These are phyloP conservation scores for Suhomyces sp. DNA, from an alignment of 805 yeast species.

Conservation along the genomic window DNA sequence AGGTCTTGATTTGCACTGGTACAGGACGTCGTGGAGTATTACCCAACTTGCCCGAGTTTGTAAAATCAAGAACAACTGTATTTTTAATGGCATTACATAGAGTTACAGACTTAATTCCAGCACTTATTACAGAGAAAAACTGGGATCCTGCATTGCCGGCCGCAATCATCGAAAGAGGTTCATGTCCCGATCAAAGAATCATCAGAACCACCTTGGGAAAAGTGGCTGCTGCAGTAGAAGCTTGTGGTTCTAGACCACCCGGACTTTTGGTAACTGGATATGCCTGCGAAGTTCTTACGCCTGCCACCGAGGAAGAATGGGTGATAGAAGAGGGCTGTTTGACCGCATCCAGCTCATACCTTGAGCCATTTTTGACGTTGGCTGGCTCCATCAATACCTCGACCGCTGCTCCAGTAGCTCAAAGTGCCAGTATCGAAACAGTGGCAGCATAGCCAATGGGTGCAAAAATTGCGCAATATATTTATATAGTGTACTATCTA, in stretches of 20 bases:
- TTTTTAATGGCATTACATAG: constrained; percentile 90
- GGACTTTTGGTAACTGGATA: constrained; percentile 82
- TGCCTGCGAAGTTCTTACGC: constrained; percentile 59
- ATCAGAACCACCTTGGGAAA: constrained; percentile 68
- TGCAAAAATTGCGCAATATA: not conserved
- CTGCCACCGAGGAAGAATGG: constrained; percentile 35
- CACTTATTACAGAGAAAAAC: constrained; percentile 37
- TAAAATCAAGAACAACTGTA: constrained; percentile 71
- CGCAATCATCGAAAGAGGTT: constrained; percentile 85
- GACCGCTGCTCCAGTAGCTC: not conserved
- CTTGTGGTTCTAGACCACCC: constrained; percentile 86
- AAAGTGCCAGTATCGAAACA: not conserved
- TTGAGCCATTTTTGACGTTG: constrained; percentile 2
- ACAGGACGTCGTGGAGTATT: constrained; percentile 85
- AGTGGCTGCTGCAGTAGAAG: constrained; percentile 70
- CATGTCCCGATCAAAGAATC: constrained; percentile 89
- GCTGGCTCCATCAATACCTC: not conserved
- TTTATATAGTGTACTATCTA: not conserved
- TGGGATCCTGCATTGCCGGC: constrained; percentile 79
- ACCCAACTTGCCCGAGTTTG: constrained; percentile 76
- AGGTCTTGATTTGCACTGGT: constrained; percentile 90
- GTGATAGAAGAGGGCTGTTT: constrained; percentile 45
- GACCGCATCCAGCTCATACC: constrained; percentile 1
- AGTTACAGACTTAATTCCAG: constrained; percentile 52
- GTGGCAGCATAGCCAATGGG: not conserved